phyloP scores from a whole-genome alignment of 148 eudicot genomes.

The Chenopodium formosanum region DNA sequence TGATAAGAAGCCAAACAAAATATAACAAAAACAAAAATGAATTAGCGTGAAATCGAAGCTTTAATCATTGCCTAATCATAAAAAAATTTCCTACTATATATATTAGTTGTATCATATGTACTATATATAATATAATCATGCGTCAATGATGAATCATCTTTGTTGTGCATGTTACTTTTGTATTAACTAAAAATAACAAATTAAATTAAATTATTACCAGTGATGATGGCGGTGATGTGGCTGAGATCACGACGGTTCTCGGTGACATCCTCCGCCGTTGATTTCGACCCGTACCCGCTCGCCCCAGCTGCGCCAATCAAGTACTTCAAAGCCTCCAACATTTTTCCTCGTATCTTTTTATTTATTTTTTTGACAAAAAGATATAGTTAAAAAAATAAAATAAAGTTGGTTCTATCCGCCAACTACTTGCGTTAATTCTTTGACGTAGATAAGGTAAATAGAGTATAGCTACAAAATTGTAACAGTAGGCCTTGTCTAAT shows the following conservation, averaged over 20 bases:
- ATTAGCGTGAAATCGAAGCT: slow-evolving; percentile 18
- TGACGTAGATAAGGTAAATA: not conserved
- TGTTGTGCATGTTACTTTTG: not conserved
- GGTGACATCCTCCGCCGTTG: slow-evolving; percentile 86
- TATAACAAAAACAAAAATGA: not conserved
- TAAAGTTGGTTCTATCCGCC: slow-evolving; percentile 1
- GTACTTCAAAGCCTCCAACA: slow-evolving; percentile 71
- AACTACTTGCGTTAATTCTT: not conserved
- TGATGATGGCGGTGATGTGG: slow-evolving; percentile 78
- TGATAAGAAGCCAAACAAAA: not conserved
- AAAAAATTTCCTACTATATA: not conserved
- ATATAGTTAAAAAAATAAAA: no score
- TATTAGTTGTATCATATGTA: no score
- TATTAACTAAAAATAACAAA: no score
- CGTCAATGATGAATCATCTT: not conserved
- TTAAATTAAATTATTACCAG: slow-evolving; percentile 42
- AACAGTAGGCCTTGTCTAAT: slow-evolving; percentile 7
- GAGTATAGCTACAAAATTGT: no score
- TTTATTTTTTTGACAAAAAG: no score
- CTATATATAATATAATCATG: slow-evolving; percentile 7
- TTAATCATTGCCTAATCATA: slow-evolving; percentile 17
- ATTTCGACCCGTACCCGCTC: slow-evolving; percentile 79
- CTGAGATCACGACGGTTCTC: slow-evolving; percentile 42
- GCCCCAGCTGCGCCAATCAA: slow-evolving; percentile 73
- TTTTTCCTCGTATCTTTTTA: not conserved